phyloP scores from a whole-genome alignment of 176 grass and related monocot genomes.

The Puya raimondii region DNA sequence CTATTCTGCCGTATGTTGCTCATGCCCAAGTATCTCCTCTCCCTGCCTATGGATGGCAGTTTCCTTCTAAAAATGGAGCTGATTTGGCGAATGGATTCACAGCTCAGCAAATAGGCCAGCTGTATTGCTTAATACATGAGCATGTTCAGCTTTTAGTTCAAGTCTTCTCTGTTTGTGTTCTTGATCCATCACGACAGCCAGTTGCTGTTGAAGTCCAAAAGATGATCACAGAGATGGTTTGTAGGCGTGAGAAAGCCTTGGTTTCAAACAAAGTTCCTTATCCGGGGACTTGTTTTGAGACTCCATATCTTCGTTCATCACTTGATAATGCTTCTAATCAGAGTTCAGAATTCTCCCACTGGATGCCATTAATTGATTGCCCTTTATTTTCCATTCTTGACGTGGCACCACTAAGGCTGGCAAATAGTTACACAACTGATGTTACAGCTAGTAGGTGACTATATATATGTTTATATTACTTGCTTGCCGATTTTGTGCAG shows the following conservation, averaged over 20 bases:
- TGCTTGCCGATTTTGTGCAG: neutral
- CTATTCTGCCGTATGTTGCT: slow-evolving; percentile 50
- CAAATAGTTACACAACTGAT: slow-evolving; percentile 62
- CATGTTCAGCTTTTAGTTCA: slow-evolving; percentile 90
- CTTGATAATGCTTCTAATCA: slow-evolving; percentile 29
- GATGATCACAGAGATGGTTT: slow-evolving; percentile 74
- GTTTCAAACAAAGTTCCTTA: slow-evolving; percentile 38
- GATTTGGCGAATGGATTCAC: slow-evolving; percentile 59
- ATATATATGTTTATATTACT: neutral
- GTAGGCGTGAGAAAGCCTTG: slow-evolving; percentile 59
- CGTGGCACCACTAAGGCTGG: slow-evolving; percentile 53
- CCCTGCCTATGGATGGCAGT: slow-evolving; percentile 31
- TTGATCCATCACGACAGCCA: slow-evolving; percentile 59
- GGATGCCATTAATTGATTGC: slow-evolving; percentile 49
- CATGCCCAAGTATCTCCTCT: slow-evolving; percentile 16
- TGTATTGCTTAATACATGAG: slow-evolving; percentile 76
- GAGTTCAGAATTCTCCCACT: slow-evolving; percentile 28
- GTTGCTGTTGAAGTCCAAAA: slow-evolving; percentile 52
- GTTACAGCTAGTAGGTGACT: slow-evolving; percentile 47
- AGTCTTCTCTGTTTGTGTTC: slow-evolving; percentile 77
- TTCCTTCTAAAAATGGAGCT: slow-evolving; percentile 33
- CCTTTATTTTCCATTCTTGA: slow-evolving; percentile 75
- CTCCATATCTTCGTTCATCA: slow-evolving; percentile 34
- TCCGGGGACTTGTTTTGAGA: slow-evolving; percentile 35
- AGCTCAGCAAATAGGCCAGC: slow-evolving; percentile 57